Base-by-base conservation (phyloP, 2,329 filamentous ascomycete species). In the Ophiostoma novo-ulmi region DNA sequence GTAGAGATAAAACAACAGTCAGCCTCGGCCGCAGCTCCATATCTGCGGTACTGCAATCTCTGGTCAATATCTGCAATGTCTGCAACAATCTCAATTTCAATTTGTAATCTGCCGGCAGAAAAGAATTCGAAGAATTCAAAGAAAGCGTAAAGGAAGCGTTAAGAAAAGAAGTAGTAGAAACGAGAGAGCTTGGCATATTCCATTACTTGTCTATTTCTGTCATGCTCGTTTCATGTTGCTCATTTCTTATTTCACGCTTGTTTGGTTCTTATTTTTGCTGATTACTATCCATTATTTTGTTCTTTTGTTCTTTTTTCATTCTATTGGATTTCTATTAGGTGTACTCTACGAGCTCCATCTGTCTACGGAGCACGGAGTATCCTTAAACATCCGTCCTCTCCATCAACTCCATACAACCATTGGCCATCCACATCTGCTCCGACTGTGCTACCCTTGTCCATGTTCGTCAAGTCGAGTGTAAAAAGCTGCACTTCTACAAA, bases 251-350 rank as follows among this genome's bases (percentile, higher is more conserved):
- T 48, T 58, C 8, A 20, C 44, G n/a, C 44, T 20, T n/a, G 2
- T 44, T 55, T n/a, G 20, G 20, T 22, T 55, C 48, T 55, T 26
- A 22, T 26, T 26, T 26, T 14, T 58, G 52, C 22, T 13, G 52
- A 48, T 48, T 48, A 10, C 44, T 58, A 58, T 58, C 52, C 52
- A 58, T 58, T 26, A 31, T 58, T 58, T 58, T 58, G 52, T 58
- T 58, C 52, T 55, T 55, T 20, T 22, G 20, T 55, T 58, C 52
- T 58, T 58, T 26, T 10, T 6, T 8, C 44, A n/a, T 48, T 48
- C 44, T n/a, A 48, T 20, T 7, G 17, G 41, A 44, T 31, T 14
- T 44, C 41, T 44, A 31, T 31, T 31, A 31, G 31, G 2, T 11
- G 10, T 39, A 39, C 38, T 10, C 38, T 44, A 44, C 17, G 41